phyloP scores from a whole-genome alignment of 495 filamentous ascomycete species.

The Penicillium canariense region DNA sequence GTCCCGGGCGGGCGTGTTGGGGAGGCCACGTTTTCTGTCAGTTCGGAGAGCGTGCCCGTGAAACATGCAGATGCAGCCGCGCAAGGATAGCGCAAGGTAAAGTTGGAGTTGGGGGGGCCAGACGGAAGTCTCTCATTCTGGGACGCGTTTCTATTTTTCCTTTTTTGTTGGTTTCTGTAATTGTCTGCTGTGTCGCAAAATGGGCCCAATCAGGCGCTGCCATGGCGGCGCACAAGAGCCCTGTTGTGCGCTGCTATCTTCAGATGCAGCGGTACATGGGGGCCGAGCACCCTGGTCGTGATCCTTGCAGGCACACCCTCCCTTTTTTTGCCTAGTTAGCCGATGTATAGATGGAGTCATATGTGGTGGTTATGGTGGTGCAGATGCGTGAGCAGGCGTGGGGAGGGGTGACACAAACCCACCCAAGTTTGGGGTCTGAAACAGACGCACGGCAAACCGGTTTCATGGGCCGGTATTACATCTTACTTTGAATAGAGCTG shows the following conservation, averaged over 20 bases:
- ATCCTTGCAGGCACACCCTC: background rate
- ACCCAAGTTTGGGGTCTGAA: background rate
- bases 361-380: background rate
- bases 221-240: background rate
- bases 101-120: too few species aligned
- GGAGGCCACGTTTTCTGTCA: slow-evolving; percentile 9
- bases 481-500: background rate
- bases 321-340: background rate
- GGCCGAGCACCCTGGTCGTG: background rate
- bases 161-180: background rate
- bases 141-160: background rate
- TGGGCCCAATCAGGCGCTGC: background rate
- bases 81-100: background rate
- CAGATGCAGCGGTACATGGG: background rate
- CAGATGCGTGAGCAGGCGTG: background rate
- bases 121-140: background rate
- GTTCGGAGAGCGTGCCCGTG: background rate
- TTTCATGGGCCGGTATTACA: background rate
- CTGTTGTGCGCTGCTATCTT: background rate
- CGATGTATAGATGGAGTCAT: background rate
- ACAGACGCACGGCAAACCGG: background rate
- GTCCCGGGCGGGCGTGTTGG: background rate
- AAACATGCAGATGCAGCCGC: background rate
- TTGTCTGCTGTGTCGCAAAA: background rate
- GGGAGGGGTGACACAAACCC: too few species aligned